Conservation (phyloP, 2,329 filamentous ascomycete genomes). For the Colletotrichum incanum region DNA sequence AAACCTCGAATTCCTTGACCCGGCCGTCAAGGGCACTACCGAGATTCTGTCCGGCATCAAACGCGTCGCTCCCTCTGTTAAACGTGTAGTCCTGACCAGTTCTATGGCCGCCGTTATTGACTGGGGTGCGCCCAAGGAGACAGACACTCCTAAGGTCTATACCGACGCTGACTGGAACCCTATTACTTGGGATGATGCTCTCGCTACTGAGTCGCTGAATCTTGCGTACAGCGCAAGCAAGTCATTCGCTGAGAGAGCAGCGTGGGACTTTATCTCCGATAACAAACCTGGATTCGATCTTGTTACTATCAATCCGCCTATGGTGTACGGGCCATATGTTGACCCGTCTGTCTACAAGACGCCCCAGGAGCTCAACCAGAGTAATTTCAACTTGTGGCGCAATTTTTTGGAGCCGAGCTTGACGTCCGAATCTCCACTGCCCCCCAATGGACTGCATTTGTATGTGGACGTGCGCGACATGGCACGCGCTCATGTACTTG, state of each 20-base stretch:
- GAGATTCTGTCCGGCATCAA: conserved; percentile 65
- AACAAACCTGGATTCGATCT: conserved; percentile 53
- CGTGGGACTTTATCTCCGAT: conserved; percentile 51
- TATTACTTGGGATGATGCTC: conserved; percentile 45
- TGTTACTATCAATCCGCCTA: conserved; percentile 43
- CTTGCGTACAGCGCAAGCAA: conserved; percentile 55
- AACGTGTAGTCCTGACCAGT: conserved; percentile 72
- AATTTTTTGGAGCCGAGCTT: conserved; percentile 11
- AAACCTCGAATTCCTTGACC: conserved; percentile 65
- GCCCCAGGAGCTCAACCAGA: conserved; percentile 8
- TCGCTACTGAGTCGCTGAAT: conserved; percentile 47
- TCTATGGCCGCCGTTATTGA: conserved; percentile 47
- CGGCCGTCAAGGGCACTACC: conserved; percentile 67
- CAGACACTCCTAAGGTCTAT: not conserved
- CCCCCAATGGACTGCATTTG: not conserved
- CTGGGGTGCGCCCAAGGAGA: conserved; percentile 44
- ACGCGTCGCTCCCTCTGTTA: conserved; percentile 66
- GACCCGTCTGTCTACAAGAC: not conserved
- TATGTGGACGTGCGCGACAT: conserved; percentile 48
- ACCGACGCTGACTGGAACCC: conserved; percentile 6
- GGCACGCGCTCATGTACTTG: conserved; percentile 46
- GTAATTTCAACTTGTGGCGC: conserved; percentile 12
- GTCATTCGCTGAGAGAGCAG: conserved; percentile 50
- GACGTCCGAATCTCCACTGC: not conserved
- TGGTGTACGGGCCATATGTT: conserved; percentile 13